Conservation (phyloP, 2,329 filamentous ascomycete genomes). For the Septoria petroselini region DNA sequence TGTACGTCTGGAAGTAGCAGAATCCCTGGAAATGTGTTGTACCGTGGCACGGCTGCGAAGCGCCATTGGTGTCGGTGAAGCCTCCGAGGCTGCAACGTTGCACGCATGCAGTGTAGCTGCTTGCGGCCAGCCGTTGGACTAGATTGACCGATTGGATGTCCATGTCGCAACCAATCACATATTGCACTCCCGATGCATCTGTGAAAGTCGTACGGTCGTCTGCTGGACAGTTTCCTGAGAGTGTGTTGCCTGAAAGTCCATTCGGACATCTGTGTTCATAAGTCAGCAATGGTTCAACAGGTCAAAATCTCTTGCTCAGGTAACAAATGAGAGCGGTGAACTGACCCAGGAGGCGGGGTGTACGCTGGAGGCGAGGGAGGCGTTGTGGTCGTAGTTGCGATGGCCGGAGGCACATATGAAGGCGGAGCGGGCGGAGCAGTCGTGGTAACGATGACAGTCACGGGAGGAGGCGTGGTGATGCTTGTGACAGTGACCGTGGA, state of each 20-base stretch:
- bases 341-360: neutral
- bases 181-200: slow-evolving; percentile 5
- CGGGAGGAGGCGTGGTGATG: neutral
- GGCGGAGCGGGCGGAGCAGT: too few species aligned
- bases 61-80: neutral
- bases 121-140: neutral
- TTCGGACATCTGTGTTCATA: too few species aligned
- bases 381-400: too few species aligned
- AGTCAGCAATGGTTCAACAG: too few species aligned
- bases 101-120: slow-evolving; percentile 5
- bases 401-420: too few species aligned
- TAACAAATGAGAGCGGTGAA: neutral
- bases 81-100: neutral
- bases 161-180: slow-evolving; percentile 10
- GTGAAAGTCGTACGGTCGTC: slow-evolving; percentile 8
- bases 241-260: neutral
- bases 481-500: slow-evolving; percentile 5
- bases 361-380: neutral
- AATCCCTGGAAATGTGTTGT: neutral
- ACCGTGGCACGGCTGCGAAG: neutral
- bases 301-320: neutral
- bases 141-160: slow-evolving; percentile 2
- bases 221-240: slow-evolving; percentile 1
- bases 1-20: slow-evolving; percentile 13
- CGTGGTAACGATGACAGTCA: neutral